A percentile compares a stretch with the other conserved stretches of the same genome.
Evolutionary conservation across 306 rosid species (phyloP).

Genomic region (Vigna mungo): DNA sequence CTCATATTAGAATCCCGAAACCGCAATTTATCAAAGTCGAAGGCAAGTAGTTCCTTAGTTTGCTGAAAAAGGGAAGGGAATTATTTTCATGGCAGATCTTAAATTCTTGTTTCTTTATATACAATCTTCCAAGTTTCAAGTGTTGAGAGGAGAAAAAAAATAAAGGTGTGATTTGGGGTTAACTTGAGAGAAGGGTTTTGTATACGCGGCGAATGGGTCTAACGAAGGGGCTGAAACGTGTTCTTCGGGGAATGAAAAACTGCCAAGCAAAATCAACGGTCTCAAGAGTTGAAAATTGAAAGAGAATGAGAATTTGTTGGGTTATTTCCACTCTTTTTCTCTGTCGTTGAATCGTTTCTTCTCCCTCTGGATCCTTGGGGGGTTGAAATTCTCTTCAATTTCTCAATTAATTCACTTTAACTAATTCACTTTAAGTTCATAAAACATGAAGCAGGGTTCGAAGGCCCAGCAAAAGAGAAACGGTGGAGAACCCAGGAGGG

Average conservation of each 20-base stretch:
- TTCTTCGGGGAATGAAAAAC: slow-evolving; percentile 19
- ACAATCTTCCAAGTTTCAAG: slow-evolving; percentile 15
- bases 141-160: not conserved
- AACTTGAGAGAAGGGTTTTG: slow-evolving; percentile 46
- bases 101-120: slow-evolving; percentile 30
- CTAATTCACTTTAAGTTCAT: not conserved
- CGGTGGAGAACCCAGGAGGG: too few relatives aligned
- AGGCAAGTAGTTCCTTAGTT: slow-evolving; percentile 15
- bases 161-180: slow-evolving; percentile 7
- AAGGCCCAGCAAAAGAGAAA: too few relatives aligned
- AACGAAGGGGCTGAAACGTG: slow-evolving; percentile 20
- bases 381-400: not conserved
- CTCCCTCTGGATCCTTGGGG: slow-evolving; percentile 4
- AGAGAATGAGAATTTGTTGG: slow-evolving; percentile 39
- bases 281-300: slow-evolving; percentile 35
- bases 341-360: slow-evolving; percentile 18
- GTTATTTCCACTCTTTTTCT: slow-evolving; percentile 6
- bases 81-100: slow-evolving; percentile 43
- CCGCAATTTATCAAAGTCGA: slow-evolving; percentile 28
- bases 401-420: not conserved
- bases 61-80: slow-evolving; percentile 23
- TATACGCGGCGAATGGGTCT: slow-evolving; percentile 38
- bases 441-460: not conserved
- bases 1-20: slow-evolving; percentile 58
- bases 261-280: slow-evolving; percentile 16